A percentile compares a stretch with the other conserved stretches of the same genome.
Evolutionary conservation across 2,329 filamentous ascomycete species (phyloP).

Genomic region (Scedosporium aurantiacum): DNA sequence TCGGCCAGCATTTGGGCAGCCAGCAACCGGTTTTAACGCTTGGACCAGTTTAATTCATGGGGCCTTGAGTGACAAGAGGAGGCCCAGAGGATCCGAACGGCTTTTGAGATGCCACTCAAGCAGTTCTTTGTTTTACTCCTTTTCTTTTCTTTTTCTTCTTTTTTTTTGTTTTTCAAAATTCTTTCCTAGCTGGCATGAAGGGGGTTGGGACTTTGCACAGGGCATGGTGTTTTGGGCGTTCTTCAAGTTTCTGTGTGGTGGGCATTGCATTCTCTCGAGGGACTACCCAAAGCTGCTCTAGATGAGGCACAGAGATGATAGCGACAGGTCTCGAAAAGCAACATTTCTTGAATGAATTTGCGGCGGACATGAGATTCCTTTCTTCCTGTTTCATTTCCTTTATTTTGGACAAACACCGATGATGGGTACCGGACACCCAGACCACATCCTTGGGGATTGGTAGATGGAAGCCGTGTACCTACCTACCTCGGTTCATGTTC

Average conservation of each 20-base stretch:
- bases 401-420: neutral
- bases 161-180: neutral
- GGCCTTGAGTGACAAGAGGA: no score
- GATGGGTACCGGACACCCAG: neutral
- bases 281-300: neutral
- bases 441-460: neutral
- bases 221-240: conserved; percentile 7
- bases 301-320: neutral
- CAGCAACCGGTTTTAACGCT: conserved; percentile 46
- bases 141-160: neutral
- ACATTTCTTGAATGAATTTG: neutral
- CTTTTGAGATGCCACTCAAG: no score
- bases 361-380: neutral
- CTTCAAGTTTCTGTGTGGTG: neutral
- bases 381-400: neutral
- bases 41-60: neutral
- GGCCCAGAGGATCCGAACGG: no score
- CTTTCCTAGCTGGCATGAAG: neutral
- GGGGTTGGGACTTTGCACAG: neutral
- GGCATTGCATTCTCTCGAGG: conserved; percentile 1
- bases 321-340: neutral
- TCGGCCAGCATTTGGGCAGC: conserved; percentile 72
- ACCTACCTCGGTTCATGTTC: neutral
- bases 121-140: neutral
- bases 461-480: neutral